Conservation (phyloP, 352 stramenopile species). For the Phytophthora colocasiae region DNA sequence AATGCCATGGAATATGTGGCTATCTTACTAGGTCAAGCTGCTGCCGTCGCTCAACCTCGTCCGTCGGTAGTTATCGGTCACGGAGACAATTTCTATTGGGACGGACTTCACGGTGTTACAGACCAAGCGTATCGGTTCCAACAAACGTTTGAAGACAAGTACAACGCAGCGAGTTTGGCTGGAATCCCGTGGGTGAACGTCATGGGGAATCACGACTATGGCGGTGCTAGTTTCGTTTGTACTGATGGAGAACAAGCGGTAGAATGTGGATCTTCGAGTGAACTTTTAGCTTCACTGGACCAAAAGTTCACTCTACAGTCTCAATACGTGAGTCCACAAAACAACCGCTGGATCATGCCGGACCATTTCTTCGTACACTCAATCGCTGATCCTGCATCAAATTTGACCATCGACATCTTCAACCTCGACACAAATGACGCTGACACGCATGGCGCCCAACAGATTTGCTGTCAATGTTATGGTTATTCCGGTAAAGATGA, state of each 20-base stretch:
- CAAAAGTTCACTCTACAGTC: constrained; percentile 80
- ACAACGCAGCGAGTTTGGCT: constrained; percentile 48
- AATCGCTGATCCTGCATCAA: constrained; percentile 58
- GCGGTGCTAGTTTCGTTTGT: constrained; percentile 82
- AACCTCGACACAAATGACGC: constrained; percentile 88
- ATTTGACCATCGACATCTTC: constrained; percentile 86
- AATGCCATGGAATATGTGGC: constrained; percentile 78
- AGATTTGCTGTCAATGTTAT: constrained; percentile 88
- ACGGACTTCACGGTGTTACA: constrained; percentile 58
- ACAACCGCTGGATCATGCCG: constrained; percentile 82
- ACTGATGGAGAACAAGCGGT: constrained; percentile 44
- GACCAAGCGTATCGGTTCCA: constrained; percentile 78
- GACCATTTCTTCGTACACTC: constrained; percentile 87
- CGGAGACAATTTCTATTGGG: constrained; percentile 88
- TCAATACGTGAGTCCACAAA: constrained; percentile 80
- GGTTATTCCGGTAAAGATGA: constrained; percentile 69
- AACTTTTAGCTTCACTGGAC: constrained; percentile 59
- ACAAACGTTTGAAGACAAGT: constrained; percentile 85
- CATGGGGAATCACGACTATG: constrained; percentile 89
- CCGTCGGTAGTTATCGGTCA: constrained; percentile 63
- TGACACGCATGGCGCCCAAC: constrained; percentile 60
- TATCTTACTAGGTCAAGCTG: constrained; percentile 59
- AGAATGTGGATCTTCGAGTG: constrained; percentile 52
- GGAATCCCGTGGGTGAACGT: constrained; percentile 87
- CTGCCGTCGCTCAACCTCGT: constrained; percentile 32